Evolutionary conservation across 108 stramenopile genomes (phyloP), one percentile per base, ranked within the genome.

Genomic region (Nitzschia sp.): DNA sequence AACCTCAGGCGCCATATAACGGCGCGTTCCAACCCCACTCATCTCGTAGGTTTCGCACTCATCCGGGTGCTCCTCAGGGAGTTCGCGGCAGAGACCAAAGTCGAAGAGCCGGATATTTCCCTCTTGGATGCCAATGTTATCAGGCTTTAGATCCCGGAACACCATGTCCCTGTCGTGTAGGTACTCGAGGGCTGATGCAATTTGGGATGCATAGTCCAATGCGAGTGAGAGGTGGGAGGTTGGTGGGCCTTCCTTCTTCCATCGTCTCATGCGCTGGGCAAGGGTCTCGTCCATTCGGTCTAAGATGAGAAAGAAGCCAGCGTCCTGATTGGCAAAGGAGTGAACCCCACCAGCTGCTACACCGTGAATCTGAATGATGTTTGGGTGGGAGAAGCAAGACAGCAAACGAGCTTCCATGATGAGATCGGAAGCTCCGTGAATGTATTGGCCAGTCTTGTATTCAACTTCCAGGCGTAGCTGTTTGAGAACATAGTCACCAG

Each of bases 391-490:
- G 39, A 92, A 60, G 39, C 72, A 69, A 11, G 83, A 73, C n/a
- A 92, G 72, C 58, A 86, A 86, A 68, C 75, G 65, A 7, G 85
- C 86, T 72, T 92, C 91, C 55, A 89, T 63, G 8, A 86, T 88
- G 51, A 92, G 65, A 58, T 89, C 91, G 41, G 67, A 41, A 8
- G 85, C 87, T 7, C 85, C 91, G 10, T 81, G 56, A 24, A 67
- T 58, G 58, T 81, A 92, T 8, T 77, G 65, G 0, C 15, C n/a
- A 0, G 56, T 53, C 1, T 79, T 26, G 14, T 67, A 38, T 10
- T 53, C 20, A 41, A 39, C 57, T 11, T 62, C 29, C 10, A 80
- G 42, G 37, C 77, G 51, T n/a, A 89, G 57, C 41, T 84, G 84
- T 64, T 92, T 92, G 57, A 92, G 71, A 24, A 78, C 86, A 64